phyloP scores from a whole-genome alignment of 129 eudicot genomes.

The Flaveria robusta region DNA sequence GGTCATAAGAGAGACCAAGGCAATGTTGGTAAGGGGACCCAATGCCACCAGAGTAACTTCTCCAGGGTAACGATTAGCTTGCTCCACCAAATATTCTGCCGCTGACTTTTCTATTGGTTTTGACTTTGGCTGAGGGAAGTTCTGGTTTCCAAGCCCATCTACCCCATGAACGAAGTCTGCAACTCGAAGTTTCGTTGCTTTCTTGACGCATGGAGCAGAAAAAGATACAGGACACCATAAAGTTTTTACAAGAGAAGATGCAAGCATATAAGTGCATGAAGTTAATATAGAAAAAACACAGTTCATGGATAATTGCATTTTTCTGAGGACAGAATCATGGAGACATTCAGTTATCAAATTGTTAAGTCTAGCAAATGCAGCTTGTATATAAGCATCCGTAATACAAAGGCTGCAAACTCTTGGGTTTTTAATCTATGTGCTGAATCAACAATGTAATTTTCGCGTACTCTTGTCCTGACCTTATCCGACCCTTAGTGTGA shows the following conservation, averaged over 20 bases:
- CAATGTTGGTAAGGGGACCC: constrained; percentile 94
- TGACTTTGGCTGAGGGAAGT: constrained; percentile 90
- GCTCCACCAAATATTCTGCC: constrained; percentile 72
- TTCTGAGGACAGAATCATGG: not conserved
- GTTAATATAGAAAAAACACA: not conserved
- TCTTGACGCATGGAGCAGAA: constrained; percentile 45
- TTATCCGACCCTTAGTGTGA: not conserved
- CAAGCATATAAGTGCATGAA: not conserved
- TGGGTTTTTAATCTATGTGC: not conserved
- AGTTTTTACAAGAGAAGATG: constrained; percentile 12
- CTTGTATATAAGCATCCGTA: no score
- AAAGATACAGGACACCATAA: not conserved
- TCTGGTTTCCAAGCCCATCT: constrained; percentile 99
- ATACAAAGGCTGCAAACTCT: not conserved
- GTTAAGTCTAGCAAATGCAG: no score
- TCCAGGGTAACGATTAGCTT: constrained; percentile 78
- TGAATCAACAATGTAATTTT: not conserved
- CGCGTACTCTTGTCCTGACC: not conserved
- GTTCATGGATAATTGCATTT: not conserved
- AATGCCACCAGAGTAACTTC: constrained; percentile 88
- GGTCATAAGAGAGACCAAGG: constrained; percentile 56
- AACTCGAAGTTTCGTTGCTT: constrained; percentile 93
- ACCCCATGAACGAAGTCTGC: constrained; percentile 93
- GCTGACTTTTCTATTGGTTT: constrained; percentile 85
- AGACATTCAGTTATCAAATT: no score